Evolutionary conservation across 768 basidiomycete genomes (phyloP).

Genomic region (Hortiboletus flavorubellus): DNA sequence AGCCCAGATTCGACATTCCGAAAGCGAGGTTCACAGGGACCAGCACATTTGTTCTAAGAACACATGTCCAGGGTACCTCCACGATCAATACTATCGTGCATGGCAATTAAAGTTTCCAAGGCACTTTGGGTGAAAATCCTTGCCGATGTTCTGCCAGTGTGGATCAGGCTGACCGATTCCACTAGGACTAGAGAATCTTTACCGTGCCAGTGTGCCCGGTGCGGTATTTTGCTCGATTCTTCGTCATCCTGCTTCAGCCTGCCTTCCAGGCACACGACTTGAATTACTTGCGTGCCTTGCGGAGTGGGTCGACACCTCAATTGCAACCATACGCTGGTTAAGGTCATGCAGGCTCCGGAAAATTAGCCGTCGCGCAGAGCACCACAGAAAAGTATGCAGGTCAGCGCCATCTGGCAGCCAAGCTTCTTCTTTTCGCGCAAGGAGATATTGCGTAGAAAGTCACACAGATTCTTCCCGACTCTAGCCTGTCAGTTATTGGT

Average conservation of each 20-base stretch:
- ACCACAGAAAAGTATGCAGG: conserved; percentile 22
- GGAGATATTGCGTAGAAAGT: conserved; percentile 20
- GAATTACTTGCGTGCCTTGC: conserved; percentile 13
- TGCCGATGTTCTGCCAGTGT: neutral
- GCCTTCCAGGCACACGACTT: conserved; percentile 20
- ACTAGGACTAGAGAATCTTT: conserved; percentile 14
- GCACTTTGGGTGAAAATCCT: conserved; percentile 8
- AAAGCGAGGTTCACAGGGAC: conserved; percentile 15
- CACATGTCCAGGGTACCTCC: conserved; percentile 11
- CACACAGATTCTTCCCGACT: conserved; percentile 27
- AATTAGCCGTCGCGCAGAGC: conserved; percentile 29
- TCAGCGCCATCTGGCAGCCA: conserved; percentile 25
- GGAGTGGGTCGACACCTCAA: conserved; percentile 14
- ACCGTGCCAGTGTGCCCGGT: conserved; percentile 10
- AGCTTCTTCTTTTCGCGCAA: conserved; percentile 35
- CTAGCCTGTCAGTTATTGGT: conserved; percentile 31
- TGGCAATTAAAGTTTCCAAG: conserved; percentile 18
- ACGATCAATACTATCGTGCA: conserved; percentile 16
- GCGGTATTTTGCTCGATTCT: conserved; percentile 16
- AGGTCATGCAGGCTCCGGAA: conserved; percentile 22
- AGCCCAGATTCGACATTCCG: conserved; percentile 12
- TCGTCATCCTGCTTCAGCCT: conserved; percentile 18
- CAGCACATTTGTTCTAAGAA: conserved; percentile 9
- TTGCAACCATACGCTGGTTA: conserved; percentile 20
- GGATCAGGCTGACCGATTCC: neutral